A percentile compares a stretch with the other conserved stretches of the same genome.
These are phyloP conservation scores for Leavenworthia alabamica DNA, from an alignment of 345 rosid species.

Conservation along the genomic window DNA sequence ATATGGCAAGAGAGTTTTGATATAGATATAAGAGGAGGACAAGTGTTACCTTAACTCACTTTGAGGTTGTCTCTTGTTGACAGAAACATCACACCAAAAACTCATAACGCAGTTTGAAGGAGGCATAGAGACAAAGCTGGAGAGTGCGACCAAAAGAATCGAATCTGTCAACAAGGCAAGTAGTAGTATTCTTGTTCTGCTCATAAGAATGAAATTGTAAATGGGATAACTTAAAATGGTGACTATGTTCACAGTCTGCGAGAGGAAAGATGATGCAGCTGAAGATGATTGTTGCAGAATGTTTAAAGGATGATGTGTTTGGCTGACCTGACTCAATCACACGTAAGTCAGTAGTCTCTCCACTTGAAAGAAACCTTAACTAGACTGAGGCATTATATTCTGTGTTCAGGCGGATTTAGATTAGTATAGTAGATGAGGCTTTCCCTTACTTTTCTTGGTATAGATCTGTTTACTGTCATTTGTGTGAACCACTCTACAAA, in stretches of 20 bases:
- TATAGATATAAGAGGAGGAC: neutral
- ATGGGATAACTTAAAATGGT: neutral
- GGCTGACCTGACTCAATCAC: constrained; percentile 9
- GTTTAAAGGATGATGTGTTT: constrained; percentile 41
- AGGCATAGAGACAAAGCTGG: constrained; percentile 49
- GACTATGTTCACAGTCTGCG: constrained; percentile 48
- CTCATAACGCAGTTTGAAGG: constrained; percentile 61
- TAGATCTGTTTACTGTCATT: neutral
- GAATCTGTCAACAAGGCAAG: constrained; percentile 66
- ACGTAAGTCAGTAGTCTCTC: constrained; percentile 8
- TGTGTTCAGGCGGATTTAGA: constrained; percentile 1
- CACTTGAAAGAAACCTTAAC: neutral
- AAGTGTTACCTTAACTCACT: neutral
- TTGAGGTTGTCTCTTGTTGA: constrained; percentile 1
- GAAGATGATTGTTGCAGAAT: constrained; percentile 49
- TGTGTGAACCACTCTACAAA: neutral
- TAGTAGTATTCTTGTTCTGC: constrained; percentile 22
- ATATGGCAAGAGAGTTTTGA: constrained; percentile 7
- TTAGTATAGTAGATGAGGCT: neutral
- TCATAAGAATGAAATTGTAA: neutral
- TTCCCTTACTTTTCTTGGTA: constrained; percentile 5
- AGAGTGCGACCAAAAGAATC: constrained; percentile 56
- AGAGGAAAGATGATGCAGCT: constrained; percentile 61
- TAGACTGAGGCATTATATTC: neutral
- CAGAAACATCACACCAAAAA: constrained; percentile 73